phyloP scores from a whole-genome alignment of 164 flowering plant genomes.

The Aristolochia californica region DNA sequence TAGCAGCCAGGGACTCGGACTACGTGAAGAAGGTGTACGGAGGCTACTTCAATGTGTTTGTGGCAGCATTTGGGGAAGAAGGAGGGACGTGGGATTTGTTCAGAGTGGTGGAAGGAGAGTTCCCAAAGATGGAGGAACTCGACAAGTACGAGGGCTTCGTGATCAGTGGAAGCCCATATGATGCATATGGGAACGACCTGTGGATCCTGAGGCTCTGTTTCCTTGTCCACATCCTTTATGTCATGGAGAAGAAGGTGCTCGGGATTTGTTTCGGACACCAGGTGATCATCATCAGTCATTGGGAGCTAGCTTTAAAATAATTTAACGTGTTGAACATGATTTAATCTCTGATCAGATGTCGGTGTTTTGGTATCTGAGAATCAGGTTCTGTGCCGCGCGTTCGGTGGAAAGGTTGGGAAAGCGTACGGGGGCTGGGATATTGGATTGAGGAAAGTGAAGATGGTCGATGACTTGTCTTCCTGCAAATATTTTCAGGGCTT shows the following conservation, averaged over 20 bases:
- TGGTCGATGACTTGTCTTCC: conserved; percentile 28
- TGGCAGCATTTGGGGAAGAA: conserved; percentile 49
- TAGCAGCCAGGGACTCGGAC: conserved; percentile 62
- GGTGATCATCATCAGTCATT: conserved; percentile 20
- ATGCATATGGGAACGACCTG: conserved; percentile 59
- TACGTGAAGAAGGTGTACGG: conserved; percentile 68
- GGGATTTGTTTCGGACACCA: conserved; percentile 91
- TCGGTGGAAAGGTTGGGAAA: conserved; percentile 65
- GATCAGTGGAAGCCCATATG: conserved; percentile 64
- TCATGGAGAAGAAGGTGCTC: conserved; percentile 65
- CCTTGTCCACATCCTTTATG: conserved; percentile 38
- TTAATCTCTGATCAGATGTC: too few relatives aligned
- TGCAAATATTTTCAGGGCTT: conserved; percentile 12
- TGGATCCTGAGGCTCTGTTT: conserved; percentile 68
- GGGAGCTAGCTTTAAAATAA: too few relatives aligned
- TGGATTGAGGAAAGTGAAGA: conserved; percentile 50
- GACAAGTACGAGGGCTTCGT: conserved; percentile 59
- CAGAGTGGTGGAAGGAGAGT: conserved; percentile 65
- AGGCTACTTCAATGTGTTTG: conserved; percentile 74
- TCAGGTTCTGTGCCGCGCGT: conserved; percentile 60
- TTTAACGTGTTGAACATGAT: too few relatives aligned
- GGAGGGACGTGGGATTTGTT: conserved; percentile 71
- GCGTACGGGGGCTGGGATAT: conserved; percentile 62
- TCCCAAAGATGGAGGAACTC: conserved; percentile 49
- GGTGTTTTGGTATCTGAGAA: neutral